Evolutionary conservation across 2,329 filamentous ascomycete genomes (phyloP).

Genomic region (Ophiocordyceps polyrhachis-furcata): DNA sequence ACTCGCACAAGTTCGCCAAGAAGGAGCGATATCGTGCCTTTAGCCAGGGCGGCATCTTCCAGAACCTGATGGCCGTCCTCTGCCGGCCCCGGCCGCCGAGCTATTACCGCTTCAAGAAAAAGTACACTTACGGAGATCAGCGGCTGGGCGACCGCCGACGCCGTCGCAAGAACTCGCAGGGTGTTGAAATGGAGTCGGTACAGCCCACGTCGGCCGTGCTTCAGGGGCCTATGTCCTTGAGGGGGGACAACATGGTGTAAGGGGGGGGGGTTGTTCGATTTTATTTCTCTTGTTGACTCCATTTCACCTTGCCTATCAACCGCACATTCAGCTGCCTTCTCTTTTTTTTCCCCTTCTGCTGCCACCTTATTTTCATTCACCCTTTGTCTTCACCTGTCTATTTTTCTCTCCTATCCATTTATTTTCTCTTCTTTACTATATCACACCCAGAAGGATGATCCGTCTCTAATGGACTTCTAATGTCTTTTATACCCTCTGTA

Average conservation of each 20-base stretch:
- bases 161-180: conserved; percentile 28
- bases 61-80: conserved; percentile 68
- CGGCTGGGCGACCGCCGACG: conserved; percentile 41
- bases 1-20: conserved; percentile 86
- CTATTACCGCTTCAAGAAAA: conserved; percentile 71
- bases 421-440: background rate
- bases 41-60: conserved; percentile 53
- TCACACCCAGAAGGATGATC: background rate
- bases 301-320: background rate
- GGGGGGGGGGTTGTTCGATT: background rate
- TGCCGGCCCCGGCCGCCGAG: conserved; percentile 70
- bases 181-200: conserved; percentile 58
- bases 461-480: background rate
- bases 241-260: conserved; percentile 5
- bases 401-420: background rate
- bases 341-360: background rate
- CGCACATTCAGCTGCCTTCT: background rate
- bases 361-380: background rate
- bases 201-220: conserved; percentile 25
- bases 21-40: conserved; percentile 84
- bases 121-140: conserved; percentile 66
- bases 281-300: background rate
- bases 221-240: conserved; percentile 32
- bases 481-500: background rate
- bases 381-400: background rate